Evolutionary conservation across 2,329 filamentous ascomycete species (phyloP).

Genomic region (Colletotrichum godetiae): DNA sequence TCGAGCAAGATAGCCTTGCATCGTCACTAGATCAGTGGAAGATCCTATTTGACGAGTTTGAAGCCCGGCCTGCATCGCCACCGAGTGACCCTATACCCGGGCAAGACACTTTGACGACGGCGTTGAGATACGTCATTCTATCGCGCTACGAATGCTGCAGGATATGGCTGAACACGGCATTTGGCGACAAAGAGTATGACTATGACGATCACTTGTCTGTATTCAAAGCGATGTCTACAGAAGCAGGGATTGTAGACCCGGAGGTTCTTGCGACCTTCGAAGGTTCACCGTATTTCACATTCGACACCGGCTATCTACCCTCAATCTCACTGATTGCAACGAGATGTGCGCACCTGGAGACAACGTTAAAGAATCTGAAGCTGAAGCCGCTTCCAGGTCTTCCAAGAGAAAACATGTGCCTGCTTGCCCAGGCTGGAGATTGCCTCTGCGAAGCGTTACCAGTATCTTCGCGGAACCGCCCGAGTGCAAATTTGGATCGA

Average conservation of each 20-base stretch:
- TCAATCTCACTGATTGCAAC: background rate
- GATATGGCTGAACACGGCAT: constrained; percentile 10
- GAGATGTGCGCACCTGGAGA: constrained; percentile 10
- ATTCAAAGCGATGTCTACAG: background rate
- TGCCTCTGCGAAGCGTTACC: background rate
- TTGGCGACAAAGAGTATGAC: background rate
- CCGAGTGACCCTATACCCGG: background rate
- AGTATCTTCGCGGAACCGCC: background rate
- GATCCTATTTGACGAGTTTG: background rate
- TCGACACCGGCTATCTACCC: constrained; percentile 12
- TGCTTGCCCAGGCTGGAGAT: background rate
- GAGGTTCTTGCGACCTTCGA: background rate
- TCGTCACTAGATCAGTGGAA: background rate
- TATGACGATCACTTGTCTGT: background rate
- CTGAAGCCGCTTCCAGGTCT: constrained; percentile 8
- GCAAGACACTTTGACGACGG: background rate
- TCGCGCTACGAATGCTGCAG: constrained; percentile 4
- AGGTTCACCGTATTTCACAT: background rate
- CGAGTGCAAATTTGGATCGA: background rate
- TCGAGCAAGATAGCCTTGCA: background rate
- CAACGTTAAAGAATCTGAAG: background rate
- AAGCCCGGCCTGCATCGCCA: background rate
- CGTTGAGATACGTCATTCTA: background rate
- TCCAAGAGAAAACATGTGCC: constrained; percentile 2
- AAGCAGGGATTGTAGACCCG: background rate